Evolutionary conservation across 78 protist genomes (phyloP), one percentile per base, ranked within the genome.

Genomic region (Dictyostelium brefeldianum): DNA sequence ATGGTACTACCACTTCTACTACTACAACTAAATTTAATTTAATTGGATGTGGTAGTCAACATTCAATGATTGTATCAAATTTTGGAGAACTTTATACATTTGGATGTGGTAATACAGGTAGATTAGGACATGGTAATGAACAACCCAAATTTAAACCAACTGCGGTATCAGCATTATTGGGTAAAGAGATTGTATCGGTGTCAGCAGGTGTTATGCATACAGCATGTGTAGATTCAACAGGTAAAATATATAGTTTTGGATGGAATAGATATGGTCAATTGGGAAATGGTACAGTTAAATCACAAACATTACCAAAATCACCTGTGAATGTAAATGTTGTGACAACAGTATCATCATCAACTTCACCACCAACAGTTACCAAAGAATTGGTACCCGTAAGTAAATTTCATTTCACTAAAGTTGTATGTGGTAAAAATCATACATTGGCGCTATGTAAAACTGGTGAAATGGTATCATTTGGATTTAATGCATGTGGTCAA

Each of bases 251-350:
- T 36, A 77, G 83, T 25, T 87, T 78, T 78, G 93, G 93, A 25
- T 87, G 93, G 85, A 95, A 95, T n/a, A 10, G 77, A 15, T 90
- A 95, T 46, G 97, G 97, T 22, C 97, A 95, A 65, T 75, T 95
- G 12, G 97, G 95, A 7, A 54, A 25, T 31, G 87, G 87, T 17
- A 50, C 50, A 0, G 81, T 74, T 20, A 84, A 74, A 48, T 71
- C 65, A 12, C 91, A 84, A 27, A 71, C 57, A 10, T 25, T 57
- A 29, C 91, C 91, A 22, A 25, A 41, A 5, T 3, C 9, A 25
- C 70, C 78, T 7, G 2, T 2, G 2, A 36, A 54, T 17, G 18
- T 18, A 54, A 17, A 17, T 54, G 62, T 54, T 1, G 3, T 54
- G 3, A 12, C 27, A 12, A 54, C 62, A 12, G 27, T 12, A 18